A percentile compares a stretch with the other conserved stretches of the same genome.
Evolutionary conservation across 2,329 filamentous ascomycete genomes (phyloP).

Genomic region (Mycogone perniciosa): DNA sequence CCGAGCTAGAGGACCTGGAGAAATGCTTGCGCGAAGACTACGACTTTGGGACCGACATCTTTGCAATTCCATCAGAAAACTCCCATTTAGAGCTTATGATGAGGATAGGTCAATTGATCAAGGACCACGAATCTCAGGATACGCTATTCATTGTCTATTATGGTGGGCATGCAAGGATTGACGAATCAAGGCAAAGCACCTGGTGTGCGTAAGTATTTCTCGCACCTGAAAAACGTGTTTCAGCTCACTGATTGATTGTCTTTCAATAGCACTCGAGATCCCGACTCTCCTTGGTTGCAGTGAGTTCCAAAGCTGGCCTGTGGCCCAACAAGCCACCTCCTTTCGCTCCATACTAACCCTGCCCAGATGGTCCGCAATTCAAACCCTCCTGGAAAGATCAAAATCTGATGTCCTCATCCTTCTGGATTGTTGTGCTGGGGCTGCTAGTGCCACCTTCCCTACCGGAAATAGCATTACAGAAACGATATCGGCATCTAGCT

Average conservation of each 20-base stretch:
- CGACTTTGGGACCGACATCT: constrained; percentile 51
- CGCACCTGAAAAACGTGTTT: background rate
- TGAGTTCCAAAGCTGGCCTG: constrained; percentile 25
- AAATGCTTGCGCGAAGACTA: constrained; percentile 50
- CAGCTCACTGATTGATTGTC: background rate
- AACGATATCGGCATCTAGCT: constrained; percentile 56
- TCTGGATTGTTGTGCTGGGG: constrained; percentile 54
- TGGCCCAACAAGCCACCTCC: background rate
- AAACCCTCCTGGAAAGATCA: constrained; percentile 52
- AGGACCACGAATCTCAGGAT: constrained; percentile 48
- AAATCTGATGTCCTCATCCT: constrained; percentile 52
- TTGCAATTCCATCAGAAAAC: constrained; percentile 52
- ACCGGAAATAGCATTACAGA: constrained; percentile 54
- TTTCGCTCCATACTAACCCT: constrained; percentile 5
- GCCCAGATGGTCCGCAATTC: constrained; percentile 51
- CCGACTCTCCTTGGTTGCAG: constrained; percentile 50
- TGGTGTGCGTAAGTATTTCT: constrained; percentile 48
- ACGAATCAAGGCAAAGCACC: constrained; percentile 53
- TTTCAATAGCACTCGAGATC: constrained; percentile 38
- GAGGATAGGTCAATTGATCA: constrained; percentile 50
- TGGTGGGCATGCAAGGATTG: constrained; percentile 53
- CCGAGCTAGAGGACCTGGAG: constrained; percentile 51
- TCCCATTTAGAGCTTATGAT: constrained; percentile 54
- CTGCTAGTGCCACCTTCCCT: constrained; percentile 53
- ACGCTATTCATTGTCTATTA: constrained; percentile 55